Percentiles rank a stretch among this genome's conserved stretches.
Conservation (phyloP, 768 basidiomycete species). For the Calocybe indica region DNA sequence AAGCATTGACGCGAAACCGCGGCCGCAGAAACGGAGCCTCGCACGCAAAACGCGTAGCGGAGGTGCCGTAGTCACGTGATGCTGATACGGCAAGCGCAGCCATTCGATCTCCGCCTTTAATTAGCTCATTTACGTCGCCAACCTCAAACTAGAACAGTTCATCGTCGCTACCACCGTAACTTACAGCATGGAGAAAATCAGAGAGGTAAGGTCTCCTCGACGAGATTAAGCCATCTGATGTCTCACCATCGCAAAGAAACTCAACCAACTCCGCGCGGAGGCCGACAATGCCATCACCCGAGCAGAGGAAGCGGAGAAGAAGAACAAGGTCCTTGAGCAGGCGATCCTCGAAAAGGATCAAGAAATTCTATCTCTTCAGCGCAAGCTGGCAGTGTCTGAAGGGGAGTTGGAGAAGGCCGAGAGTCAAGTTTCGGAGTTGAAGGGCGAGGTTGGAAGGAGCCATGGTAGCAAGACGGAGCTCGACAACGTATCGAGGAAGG, state of each 20-base stretch:
- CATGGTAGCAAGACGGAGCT: conserved; percentile 65
- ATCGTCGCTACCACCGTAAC: conserved; percentile 8
- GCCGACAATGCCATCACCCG: conserved; percentile 77
- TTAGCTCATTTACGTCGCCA: conserved; percentile 12
- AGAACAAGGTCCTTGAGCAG: conserved; percentile 77
- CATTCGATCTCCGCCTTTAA: conserved; percentile 23
- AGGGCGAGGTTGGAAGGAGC: conserved; percentile 58
- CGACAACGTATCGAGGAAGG: conserved; percentile 75
- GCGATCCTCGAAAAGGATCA: conserved; percentile 77
- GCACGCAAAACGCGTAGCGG: no score
- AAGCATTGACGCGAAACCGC: no score
- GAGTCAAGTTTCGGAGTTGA: conserved; percentile 54
- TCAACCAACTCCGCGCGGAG: conserved; percentile 73
- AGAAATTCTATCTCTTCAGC: conserved; percentile 72
- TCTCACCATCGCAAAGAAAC: conserved; percentile 42
- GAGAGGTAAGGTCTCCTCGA: conserved; percentile 28
- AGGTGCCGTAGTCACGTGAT: no score
- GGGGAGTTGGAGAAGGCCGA: conserved; percentile 69
- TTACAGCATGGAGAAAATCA: conserved; percentile 45
- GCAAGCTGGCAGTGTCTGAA: conserved; percentile 63
- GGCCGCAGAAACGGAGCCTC: no score
- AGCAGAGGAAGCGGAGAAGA: conserved; percentile 82
- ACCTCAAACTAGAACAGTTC: conserved; percentile 11
- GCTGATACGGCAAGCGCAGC: no score
- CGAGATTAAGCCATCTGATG: neutral